Evolutionary conservation across 2,329 filamentous ascomycete genomes (phyloP).

Genomic region (Scytalidium lignicola): DNA sequence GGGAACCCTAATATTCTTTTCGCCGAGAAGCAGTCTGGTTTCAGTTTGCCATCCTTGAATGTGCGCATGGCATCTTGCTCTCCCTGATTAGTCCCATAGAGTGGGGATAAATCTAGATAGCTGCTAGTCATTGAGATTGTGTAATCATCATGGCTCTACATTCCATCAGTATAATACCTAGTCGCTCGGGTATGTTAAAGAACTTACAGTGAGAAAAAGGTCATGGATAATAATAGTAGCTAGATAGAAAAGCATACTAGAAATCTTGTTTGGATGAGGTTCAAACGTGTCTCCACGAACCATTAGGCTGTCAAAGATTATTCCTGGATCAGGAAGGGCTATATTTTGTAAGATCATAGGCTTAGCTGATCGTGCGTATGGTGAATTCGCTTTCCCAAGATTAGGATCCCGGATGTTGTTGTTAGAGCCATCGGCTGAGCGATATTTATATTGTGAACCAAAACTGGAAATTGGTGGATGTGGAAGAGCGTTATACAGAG

Average conservation of each 20-base stretch:
- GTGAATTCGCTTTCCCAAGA: constrained; percentile 61
- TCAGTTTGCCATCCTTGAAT: constrained; percentile 65
- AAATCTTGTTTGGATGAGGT: constrained; percentile 67
- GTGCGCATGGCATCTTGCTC: constrained; percentile 49
- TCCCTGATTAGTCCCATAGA: constrained; percentile 61
- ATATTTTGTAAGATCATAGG: constrained; percentile 57
- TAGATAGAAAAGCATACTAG: constrained; percentile 69
- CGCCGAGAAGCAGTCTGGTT: constrained; percentile 68
- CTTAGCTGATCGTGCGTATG: constrained; percentile 61
- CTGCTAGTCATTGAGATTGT: constrained; percentile 65
- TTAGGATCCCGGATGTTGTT: constrained; percentile 64
- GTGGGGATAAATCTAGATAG: constrained; percentile 67
- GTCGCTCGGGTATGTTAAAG: neutral
- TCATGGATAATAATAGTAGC: constrained; percentile 65
- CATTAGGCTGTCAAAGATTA: constrained; percentile 61
- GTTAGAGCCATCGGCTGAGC: constrained; percentile 63
- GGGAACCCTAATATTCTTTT: constrained; percentile 66
- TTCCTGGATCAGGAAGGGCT: constrained; percentile 56
- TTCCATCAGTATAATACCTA: constrained; percentile 1
- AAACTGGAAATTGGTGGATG: constrained; percentile 66
- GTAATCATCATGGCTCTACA: constrained; percentile 49
- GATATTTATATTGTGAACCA: constrained; percentile 58
- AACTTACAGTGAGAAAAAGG: constrained; percentile 52
- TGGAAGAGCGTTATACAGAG: constrained; percentile 67
- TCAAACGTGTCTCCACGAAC: constrained; percentile 44